These are phyloP conservation scores for Plectranthus barbatus DNA, from an alignment of 257 asterid species.

Conservation along the genomic window DNA sequence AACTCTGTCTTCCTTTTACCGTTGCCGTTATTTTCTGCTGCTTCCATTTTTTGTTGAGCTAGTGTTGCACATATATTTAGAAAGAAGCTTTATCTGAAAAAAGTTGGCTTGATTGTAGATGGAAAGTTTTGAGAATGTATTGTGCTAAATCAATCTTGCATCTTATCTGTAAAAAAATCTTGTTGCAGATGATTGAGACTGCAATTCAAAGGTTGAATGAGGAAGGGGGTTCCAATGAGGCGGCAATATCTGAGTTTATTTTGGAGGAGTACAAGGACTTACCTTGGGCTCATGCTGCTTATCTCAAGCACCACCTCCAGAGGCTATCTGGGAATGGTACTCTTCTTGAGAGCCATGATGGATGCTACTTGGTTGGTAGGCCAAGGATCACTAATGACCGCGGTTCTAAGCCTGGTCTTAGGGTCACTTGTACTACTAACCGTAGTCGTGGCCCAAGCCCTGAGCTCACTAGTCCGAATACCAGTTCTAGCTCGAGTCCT, in stretches of 20 bases:
- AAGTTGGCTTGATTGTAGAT: neutral
- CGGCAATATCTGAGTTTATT: slow-evolving; percentile 44
- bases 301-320: slow-evolving; percentile 38
- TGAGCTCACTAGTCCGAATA: neutral
- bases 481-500: slow-evolving; percentile 5
- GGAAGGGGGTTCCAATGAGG: slow-evolving; percentile 39
- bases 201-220: slow-evolving; percentile 43
- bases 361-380: slow-evolving; percentile 21
- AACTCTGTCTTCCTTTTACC: too few species aligned
- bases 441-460: neutral
- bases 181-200: slow-evolving; percentile 56
- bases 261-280: slow-evolving; percentile 24
- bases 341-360: slow-evolving; percentile 14
- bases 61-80: too few species aligned
- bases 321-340: slow-evolving; percentile 32
- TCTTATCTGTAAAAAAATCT: neutral
- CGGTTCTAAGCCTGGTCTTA: neutral
- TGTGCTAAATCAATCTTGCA: neutral
- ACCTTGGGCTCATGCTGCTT: slow-evolving; percentile 44
- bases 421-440: neutral
- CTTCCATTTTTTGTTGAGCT: too few species aligned
- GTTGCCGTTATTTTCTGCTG: too few species aligned
- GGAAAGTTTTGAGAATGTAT: neutral
- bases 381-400: neutral
- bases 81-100: too few species aligned